Evolutionary conservation across 768 basidiomycete genomes (phyloP).

Genomic region (Calvatia gigantea): DNA sequence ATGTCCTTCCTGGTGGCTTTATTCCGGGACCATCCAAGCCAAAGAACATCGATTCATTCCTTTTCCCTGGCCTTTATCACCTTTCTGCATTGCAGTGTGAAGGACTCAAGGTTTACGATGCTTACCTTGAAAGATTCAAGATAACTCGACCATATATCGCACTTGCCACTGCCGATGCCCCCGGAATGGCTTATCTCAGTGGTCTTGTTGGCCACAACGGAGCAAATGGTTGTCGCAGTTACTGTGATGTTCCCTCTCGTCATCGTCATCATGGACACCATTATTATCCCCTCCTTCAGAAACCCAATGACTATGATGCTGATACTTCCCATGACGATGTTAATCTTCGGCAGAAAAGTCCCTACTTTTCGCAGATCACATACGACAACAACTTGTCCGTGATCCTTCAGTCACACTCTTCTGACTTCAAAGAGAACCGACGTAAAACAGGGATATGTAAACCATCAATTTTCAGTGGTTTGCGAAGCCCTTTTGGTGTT

Average conservation of each 20-base stretch:
- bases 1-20: conserved; percentile 21
- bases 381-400: background rate
- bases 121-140: conserved; percentile 14
- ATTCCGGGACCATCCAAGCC: conserved; percentile 30
- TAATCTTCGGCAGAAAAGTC: conserved; percentile 3
- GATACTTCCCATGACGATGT: conserved; percentile 25
- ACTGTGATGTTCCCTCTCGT: background rate
- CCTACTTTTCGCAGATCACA: background rate
- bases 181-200: conserved; percentile 27
- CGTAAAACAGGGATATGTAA: conserved; percentile 31
- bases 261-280: background rate
- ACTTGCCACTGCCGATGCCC: conserved; percentile 29
- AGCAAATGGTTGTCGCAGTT: conserved; percentile 10
- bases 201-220: conserved; percentile 31
- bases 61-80: conserved; percentile 32
- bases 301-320: conserved; percentile 19
- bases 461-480: conserved; percentile 32
- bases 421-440: conserved; percentile 22
- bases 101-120: conserved; percentile 30
- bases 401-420: conserved; percentile 1
- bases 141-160: conserved; percentile 17
- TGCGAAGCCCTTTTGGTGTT: conserved; percentile 23
- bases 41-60: conserved; percentile 28
- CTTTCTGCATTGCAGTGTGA: conserved; percentile 26
- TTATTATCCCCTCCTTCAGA: conserved; percentile 31